A percentile compares a stretch with the other conserved stretches of the same genome.
phyloP scores from a whole-genome alignment of 495 filamentous ascomycete genomes.

The Hyaloscypha variabilis region DNA sequence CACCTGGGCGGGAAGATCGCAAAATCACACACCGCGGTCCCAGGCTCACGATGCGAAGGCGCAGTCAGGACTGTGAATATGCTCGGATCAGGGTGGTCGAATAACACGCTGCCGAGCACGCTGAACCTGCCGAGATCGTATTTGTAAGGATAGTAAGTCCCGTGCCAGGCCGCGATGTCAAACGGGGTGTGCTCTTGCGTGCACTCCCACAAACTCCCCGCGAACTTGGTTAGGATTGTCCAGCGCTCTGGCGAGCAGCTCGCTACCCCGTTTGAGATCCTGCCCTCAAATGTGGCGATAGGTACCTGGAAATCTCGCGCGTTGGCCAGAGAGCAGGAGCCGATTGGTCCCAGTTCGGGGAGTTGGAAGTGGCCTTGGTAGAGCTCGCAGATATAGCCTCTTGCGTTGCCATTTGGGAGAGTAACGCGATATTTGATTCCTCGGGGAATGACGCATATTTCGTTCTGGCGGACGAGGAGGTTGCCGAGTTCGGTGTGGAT shows the following conservation, averaged over 20 bases:
- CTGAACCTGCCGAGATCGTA: constrained; percentile 85
- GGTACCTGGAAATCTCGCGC: constrained; percentile 71
- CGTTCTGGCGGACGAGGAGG: constrained; percentile 65
- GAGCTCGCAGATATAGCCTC: constrained; percentile 73
- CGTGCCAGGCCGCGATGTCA: constrained; percentile 85
- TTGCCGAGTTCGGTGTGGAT: constrained; percentile 72
- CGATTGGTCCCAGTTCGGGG: constrained; percentile 73
- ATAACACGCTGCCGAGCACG: constrained; percentile 71
- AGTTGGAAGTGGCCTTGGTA: constrained; percentile 70
- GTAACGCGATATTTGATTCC: constrained; percentile 67
- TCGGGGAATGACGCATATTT: constrained; percentile 72
- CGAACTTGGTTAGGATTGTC: constrained; percentile 62
- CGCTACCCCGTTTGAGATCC: not conserved
- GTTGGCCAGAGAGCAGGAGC: constrained; percentile 70
- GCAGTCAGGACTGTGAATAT: constrained; percentile 84
- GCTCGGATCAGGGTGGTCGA: constrained; percentile 80
- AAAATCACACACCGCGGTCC: constrained; percentile 80
- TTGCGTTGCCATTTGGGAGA: constrained; percentile 57
- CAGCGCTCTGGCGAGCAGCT: constrained; percentile 36
- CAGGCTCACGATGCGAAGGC: constrained; percentile 54
- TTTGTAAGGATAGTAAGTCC: constrained; percentile 81
- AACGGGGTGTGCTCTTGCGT: constrained; percentile 76
- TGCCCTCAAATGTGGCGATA: constrained; percentile 61
- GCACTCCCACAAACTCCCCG: constrained; percentile 62
- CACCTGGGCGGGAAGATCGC: constrained; percentile 84